phyloP scores from a whole-genome alignment of 768 basidiomycete genomes.

The Stropharia rugosoannulata region DNA sequence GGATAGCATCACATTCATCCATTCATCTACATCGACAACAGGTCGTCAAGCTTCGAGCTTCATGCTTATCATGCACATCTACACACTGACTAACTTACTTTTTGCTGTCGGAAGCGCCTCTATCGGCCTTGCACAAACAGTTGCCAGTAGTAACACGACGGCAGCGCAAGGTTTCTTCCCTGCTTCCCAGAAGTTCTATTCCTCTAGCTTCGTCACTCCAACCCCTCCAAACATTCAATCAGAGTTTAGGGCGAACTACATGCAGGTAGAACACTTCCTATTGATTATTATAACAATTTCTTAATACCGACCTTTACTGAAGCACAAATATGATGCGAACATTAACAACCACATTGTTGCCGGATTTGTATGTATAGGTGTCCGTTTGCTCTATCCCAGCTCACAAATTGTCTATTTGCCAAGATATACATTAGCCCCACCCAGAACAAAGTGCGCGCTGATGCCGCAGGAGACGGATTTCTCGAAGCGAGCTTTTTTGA shows the following conservation, averaged over 20 bases:
- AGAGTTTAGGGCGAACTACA: constrained; percentile 20
- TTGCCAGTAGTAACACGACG: not conserved
- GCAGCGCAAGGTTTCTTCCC: not conserved
- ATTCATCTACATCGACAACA: too few relatives aligned
- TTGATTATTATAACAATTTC: not conserved
- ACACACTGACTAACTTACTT: too few relatives aligned
- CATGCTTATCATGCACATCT: too few relatives aligned
- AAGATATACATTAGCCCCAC: constrained; percentile 28
- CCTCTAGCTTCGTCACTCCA: constrained; percentile 14
- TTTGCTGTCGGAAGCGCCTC: too few relatives aligned
- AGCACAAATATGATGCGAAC: constrained; percentile 21
- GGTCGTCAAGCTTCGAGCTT: too few relatives aligned
- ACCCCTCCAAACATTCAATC: constrained; percentile 15
- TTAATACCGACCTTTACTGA: not conserved
- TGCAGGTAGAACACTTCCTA: constrained; percentile 8
- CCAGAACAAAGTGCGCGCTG: constrained; percentile 23
- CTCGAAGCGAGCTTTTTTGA: constrained; percentile 25
- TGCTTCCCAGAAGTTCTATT: constrained; percentile 14
- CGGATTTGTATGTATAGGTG: constrained; percentile 13
- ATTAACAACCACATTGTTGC: constrained; percentile 17
- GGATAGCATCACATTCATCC: too few relatives aligned
- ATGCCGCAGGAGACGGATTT: constrained; percentile 20
- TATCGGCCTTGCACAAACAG: too few relatives aligned
- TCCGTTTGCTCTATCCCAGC: not conserved
- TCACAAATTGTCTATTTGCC: not conserved